Evolutionary conservation across 305 asterid genomes (phyloP), one percentile per base, ranked within the genome.

Genomic region (Stenogyne calaminthoides): DNA sequence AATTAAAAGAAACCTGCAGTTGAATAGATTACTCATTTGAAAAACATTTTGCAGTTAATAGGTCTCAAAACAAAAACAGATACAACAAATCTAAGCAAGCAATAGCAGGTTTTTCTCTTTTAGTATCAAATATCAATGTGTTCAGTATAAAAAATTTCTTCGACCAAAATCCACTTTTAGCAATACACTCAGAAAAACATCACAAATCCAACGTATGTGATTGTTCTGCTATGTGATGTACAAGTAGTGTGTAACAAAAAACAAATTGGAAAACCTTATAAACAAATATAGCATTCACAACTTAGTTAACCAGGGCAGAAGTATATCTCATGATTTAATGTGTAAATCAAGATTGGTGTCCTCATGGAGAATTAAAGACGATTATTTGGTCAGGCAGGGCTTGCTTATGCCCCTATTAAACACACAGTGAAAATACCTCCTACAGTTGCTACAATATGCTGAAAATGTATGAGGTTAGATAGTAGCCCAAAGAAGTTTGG

Each of bases 321-420:
- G 54, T 18, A 65, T 66, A 27, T 44, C 32, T 19, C 52, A 16
- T 55, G 36, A 37, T 64, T 63, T 64, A 51, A 52, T 65, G 16
- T 49, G 34, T 37, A 51, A 63, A 36, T 34, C 27, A 20, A 62
- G 54, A 20, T 37, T 34, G 34, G 34, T 25, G 20, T 29, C 56
- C 60, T 10, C 20, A 27, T 2, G 36, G 32, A 42, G 36, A 18
- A 49, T 49, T 15, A 6, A 49, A 68, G 32, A 9, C 5, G 44
- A 68, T 19, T 52, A 34, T 34, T 34, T 68, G 66, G 44, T 70
- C 32, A 44, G 67, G 27, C 40, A 60, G 39, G 51, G n/a, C 46
- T 15, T 10, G 52, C 44, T 40, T 15, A 37, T 11, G 12, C 46
- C n/a, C 54, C 5, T 51, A 49, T 32, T 14, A 0, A 20, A 54